Conservation (phyloP, 768 basidiomycete species). For the Lactarius trivialis region DNA sequence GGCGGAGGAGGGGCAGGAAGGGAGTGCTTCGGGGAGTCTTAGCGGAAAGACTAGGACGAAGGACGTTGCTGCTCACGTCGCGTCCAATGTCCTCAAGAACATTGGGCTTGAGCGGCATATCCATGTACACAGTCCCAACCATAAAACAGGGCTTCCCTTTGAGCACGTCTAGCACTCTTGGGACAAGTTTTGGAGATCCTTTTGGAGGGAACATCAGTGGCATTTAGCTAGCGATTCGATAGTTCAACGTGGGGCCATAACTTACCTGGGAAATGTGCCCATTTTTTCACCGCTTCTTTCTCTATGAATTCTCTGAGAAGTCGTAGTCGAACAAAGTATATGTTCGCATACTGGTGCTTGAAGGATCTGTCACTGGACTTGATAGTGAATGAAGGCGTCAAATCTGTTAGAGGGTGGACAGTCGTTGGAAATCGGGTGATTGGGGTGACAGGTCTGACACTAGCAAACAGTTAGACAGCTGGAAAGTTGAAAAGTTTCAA, state of each 20-base stretch:
- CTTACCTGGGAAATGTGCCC: constrained; percentile 43
- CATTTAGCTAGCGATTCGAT: neutral
- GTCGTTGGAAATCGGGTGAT: constrained; percentile 13
- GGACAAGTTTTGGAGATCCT: constrained; percentile 68
- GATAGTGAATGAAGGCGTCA: constrained; percentile 37
- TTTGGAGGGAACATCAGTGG: constrained; percentile 4
- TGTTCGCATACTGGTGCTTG: constrained; percentile 65
- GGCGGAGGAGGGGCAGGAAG: constrained; percentile 77
- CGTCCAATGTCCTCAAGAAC: constrained; percentile 92
- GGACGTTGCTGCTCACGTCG: constrained; percentile 57
- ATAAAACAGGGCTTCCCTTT: constrained; percentile 85
- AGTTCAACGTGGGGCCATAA: neutral
- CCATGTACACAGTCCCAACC: constrained; percentile 94
- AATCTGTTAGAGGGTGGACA: constrained; percentile 12
- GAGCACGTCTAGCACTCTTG: constrained; percentile 79
- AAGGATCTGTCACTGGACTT: constrained; percentile 44
- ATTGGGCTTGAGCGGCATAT: constrained; percentile 98
- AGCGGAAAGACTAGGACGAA: constrained; percentile 2
- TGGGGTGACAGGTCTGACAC: constrained; percentile 1
- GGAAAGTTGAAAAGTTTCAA: neutral
- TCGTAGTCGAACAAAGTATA: constrained; percentile 58
- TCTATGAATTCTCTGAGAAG: constrained; percentile 43
- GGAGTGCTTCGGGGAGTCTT: constrained; percentile 48
- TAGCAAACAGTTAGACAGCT: constrained; percentile 5
- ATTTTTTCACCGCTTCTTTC: constrained; percentile 42